Evolutionary conservation across 352 stramenopile species (phyloP).

Genomic region (Phytophthora kernoviae): DNA sequence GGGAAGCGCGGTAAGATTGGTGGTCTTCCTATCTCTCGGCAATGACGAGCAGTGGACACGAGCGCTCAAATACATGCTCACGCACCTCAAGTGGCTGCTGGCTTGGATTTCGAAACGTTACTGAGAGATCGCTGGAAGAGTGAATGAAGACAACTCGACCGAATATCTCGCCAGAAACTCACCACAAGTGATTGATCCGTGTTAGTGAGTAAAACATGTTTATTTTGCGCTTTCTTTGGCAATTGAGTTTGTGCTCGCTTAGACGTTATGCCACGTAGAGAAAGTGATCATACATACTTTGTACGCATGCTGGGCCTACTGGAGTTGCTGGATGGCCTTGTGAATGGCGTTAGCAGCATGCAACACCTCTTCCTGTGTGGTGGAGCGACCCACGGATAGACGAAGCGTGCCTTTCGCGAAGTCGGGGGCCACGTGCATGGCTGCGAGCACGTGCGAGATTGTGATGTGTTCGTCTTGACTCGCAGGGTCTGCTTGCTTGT

Average conservation of each 20-base stretch:
- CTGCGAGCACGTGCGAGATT: constrained; percentile 91
- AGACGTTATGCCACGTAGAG: constrained; percentile 9
- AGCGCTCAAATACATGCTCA: constrained; percentile 92
- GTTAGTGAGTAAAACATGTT: constrained; percentile 32
- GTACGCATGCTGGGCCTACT: constrained; percentile 14
- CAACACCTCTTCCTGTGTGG: constrained; percentile 88
- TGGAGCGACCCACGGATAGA: constrained; percentile 93
- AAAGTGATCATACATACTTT: constrained; percentile 1
- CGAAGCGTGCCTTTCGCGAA: constrained; percentile 94
- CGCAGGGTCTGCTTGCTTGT: constrained; percentile 16
- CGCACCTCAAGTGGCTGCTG: constrained; percentile 92
- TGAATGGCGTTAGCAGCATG: constrained; percentile 85
- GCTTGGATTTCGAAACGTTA: constrained; percentile 92
- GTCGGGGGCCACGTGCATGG: constrained; percentile 90
- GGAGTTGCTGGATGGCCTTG: constrained; percentile 46
- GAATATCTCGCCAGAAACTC: constrained; percentile 22
- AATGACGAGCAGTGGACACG: constrained; percentile 93
- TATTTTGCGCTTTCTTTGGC: constrained; percentile 26
- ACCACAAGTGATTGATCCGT: constrained; percentile 4
- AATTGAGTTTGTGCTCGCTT: constrained; percentile 13
- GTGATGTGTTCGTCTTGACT: constrained; percentile 43
- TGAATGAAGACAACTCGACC: constrained; percentile 28
- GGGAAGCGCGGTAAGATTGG: constrained; percentile 91
- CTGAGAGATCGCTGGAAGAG: constrained; percentile 20
- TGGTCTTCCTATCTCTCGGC: constrained; percentile 80